These are phyloP conservation scores for Jatropha podagrica DNA, from an alignment of 441 rosid genomes.

Conservation along the genomic window DNA sequence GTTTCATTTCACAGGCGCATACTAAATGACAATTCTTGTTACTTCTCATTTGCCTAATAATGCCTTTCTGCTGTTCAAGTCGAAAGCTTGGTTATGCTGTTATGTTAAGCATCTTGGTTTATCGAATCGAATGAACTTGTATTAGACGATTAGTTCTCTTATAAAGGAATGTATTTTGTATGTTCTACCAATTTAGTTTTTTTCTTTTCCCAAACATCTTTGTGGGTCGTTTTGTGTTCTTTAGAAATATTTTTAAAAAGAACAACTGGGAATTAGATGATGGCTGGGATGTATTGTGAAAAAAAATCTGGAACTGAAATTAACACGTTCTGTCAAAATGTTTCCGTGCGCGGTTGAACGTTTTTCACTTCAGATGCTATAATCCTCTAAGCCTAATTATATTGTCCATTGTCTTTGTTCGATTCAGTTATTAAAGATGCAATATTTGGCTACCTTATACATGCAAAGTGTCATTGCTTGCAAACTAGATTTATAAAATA, in stretches of 20 bases:
- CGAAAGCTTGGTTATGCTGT: neutral
- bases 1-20: neutral
- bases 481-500: neutral
- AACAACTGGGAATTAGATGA: neutral
- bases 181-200: neutral
- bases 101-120: neutral
- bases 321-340: no score
- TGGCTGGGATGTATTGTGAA: neutral
- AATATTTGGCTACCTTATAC: neutral
- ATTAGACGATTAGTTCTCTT: neutral
- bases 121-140: neutral
- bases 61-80: neutral
- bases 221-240: neutral
- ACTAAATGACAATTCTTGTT: no score
- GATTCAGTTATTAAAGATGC: conserved; percentile 4
- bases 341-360: no score
- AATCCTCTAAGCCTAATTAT: no score
- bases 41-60: no score
- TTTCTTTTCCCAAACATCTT: neutral
- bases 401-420: neutral
- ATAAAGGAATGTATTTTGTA: neutral
- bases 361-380: no score
- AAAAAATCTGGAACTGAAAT: neutral
- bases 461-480: neutral
- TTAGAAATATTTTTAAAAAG: neutral